These are phyloP conservation scores for Ganoderma lingzhi DNA, from an alignment of 1,284 basidiomycete species.

Conservation along the genomic window DNA sequence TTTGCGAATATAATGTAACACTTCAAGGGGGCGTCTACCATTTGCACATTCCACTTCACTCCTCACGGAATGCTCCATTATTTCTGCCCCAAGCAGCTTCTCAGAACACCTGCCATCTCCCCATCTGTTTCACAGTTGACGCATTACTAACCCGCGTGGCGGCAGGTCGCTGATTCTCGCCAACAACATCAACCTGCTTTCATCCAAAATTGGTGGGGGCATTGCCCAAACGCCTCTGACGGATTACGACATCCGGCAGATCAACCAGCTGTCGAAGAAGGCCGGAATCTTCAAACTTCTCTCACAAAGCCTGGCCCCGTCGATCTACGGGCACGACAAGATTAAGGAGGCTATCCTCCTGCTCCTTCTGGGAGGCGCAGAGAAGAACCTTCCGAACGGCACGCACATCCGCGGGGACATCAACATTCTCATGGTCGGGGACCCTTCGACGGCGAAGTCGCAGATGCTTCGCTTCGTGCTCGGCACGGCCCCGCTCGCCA, in stretches of 20 bases:
- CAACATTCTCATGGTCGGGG: constrained; percentile 99
- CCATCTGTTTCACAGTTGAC: constrained; percentile 3
- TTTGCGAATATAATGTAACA: not conserved
- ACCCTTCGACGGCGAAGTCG: constrained; percentile 97
- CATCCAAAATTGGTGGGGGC: constrained; percentile 95
- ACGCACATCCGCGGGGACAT: constrained; percentile 99
- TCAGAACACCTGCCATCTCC: not conserved
- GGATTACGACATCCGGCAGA: constrained; percentile 95
- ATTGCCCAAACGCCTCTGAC: constrained; percentile 95
- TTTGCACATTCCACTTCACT: not conserved
- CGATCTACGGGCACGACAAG: constrained; percentile 96
- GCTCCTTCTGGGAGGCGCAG: constrained; percentile 93
- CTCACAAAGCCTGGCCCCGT: constrained; percentile 95
- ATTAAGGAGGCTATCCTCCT: constrained; percentile 96
- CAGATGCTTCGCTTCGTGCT: constrained; percentile 97
- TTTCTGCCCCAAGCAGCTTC: not conserved
- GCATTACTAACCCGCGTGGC: constrained; percentile 8
- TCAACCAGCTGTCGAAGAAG: constrained; percentile 93
- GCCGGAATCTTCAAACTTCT: constrained; percentile 89
- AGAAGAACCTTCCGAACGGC: constrained; percentile 98
- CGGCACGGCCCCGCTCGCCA: constrained; percentile 95
- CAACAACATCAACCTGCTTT: constrained; percentile 97
- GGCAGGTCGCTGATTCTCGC: constrained; percentile 90
- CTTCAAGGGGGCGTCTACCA: not conserved
- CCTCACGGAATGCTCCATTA: not conserved